Conservation (phyloP, 345 rosid genomes). For the Hypericum perforatum region DNA sequence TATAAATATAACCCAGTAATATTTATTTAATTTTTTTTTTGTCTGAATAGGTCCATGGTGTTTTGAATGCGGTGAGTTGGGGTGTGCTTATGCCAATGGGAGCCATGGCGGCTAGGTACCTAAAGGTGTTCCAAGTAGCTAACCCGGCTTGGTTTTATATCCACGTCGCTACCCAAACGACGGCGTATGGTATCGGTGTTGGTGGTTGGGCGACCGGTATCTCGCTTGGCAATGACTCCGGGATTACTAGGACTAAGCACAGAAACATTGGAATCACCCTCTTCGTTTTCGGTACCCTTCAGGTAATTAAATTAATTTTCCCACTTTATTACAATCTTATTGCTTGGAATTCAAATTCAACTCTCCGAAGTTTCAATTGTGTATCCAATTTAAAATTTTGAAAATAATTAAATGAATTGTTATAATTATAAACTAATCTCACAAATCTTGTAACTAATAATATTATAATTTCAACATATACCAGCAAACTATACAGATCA, state of each 20-base stretch:
- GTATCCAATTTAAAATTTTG: too few relatives aligned
- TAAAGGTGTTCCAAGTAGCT: slow-evolving; percentile 21
- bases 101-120: slow-evolving; percentile 23
- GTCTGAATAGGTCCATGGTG: slow-evolving; percentile 15
- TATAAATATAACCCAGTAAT: too few relatives aligned
- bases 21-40: neutral
- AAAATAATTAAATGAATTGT: too few relatives aligned
- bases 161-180: slow-evolving; percentile 17
- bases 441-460: too few relatives aligned
- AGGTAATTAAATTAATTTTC: neutral
- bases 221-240: slow-evolving; percentile 12
- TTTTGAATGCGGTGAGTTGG: slow-evolving; percentile 29
- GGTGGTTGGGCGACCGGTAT: slow-evolving; percentile 23
- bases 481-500: too few relatives aligned
- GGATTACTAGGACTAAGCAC: slow-evolving; percentile 6
- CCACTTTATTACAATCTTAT: neutral
- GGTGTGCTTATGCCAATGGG: slow-evolving; percentile 25
- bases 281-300: slow-evolving; percentile 8
- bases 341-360: too few relatives aligned
- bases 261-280: slow-evolving; percentile 22
- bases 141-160: slow-evolving; percentile 28
- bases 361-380: too few relatives aligned
- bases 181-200: slow-evolving; percentile 19
- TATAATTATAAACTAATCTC: too few relatives aligned
- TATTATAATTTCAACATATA: too few relatives aligned